These are phyloP conservation scores for Heritiera fomes DNA, from an alignment of 345 rosid genomes.

Conservation along the genomic window DNA sequence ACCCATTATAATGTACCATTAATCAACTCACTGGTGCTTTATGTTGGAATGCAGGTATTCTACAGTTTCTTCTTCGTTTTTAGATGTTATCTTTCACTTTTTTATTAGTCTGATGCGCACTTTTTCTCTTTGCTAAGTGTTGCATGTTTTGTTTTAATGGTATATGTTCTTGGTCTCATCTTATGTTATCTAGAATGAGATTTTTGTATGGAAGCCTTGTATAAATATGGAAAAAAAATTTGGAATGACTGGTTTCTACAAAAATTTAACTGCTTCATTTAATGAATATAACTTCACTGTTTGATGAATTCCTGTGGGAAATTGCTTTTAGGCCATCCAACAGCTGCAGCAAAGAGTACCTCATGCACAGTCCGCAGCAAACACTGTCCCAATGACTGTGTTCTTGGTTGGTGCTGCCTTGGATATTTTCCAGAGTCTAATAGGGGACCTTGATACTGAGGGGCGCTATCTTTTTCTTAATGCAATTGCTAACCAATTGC, in stretches of 20 bases:
- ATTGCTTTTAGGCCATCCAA: conserved; percentile 61
- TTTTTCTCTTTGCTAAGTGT: too few relatives aligned
- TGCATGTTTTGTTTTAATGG: not conserved
- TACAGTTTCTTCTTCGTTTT: not conserved
- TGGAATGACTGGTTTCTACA: not conserved
- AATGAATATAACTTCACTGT: not conserved
- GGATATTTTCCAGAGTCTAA: conserved; percentile 80
- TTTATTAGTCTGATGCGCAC: not conserved
- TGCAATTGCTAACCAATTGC: conserved; percentile 94
- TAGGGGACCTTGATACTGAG: conserved; percentile 86
- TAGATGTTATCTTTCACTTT: not conserved
- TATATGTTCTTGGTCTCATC: not conserved
- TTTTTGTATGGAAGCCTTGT: not conserved
- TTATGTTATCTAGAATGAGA: not conserved
- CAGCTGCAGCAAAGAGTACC: conserved; percentile 72
- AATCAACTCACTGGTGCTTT: conserved; percentile 95
- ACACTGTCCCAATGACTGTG: conserved; percentile 43
- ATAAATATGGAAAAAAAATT: not conserved
- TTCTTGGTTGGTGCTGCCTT: conserved; percentile 71
- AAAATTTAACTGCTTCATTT: conserved; percentile 1
- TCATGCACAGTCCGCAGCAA: conserved; percentile 62
- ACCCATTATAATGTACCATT: conserved; percentile 85
- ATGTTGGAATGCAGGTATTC: conserved; percentile 96
- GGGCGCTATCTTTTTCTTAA: conserved; percentile 96
- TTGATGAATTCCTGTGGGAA: not conserved